Evolutionary conservation across 2,329 filamentous ascomycete species (phyloP).

Genomic region (Neoscytalidium dimidiatum): DNA sequence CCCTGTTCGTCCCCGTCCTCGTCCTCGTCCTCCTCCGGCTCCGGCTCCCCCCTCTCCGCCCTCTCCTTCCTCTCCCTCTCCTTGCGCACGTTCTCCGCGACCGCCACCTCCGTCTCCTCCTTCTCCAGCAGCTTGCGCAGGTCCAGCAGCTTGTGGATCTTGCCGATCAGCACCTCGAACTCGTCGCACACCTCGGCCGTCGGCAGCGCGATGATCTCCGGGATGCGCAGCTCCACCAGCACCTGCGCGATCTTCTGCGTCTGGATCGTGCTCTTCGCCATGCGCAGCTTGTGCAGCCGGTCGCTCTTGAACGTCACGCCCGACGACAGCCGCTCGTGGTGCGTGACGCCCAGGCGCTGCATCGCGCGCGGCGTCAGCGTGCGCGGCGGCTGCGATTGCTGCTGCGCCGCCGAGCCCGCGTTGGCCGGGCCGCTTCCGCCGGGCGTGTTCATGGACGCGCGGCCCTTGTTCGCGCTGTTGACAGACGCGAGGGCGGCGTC

Average conservation of each 20-base stretch:
- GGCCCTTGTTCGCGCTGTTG: conserved; percentile 22
- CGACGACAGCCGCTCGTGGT: conserved; percentile 80
- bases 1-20: conserved; percentile 31
- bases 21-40: conserved; percentile 30
- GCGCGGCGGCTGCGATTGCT: conserved; percentile 42
- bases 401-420: conserved; percentile 40
- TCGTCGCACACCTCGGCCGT: conserved; percentile 70
- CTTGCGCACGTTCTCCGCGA: conserved; percentile 39
- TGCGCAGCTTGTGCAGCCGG: conserved; percentile 75
- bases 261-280: conserved; percentile 74
- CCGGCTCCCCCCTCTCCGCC: conserved; percentile 23
- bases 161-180: conserved; percentile 70
- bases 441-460: conserved; percentile 30
- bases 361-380: conserved; percentile 60
- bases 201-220: conserved; percentile 70
- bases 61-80: conserved; percentile 25
- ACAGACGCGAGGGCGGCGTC: conserved; percentile 33
- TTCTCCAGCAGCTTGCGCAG: conserved; percentile 75
- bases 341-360: conserved; percentile 76
- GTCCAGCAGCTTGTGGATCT: conserved; percentile 70
- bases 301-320: conserved; percentile 91
- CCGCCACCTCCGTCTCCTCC: conserved; percentile 69
- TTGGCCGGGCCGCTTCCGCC: conserved; percentile 33
- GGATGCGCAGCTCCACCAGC: conserved; percentile 71
- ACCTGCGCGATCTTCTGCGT: conserved; percentile 73